Percentiles rank a stretch among this genome's conserved stretches.
Evolutionary conservation across 1,139 yeast species (phyloP).

Genomic region (Debaryomycetaceae sp.): DNA sequence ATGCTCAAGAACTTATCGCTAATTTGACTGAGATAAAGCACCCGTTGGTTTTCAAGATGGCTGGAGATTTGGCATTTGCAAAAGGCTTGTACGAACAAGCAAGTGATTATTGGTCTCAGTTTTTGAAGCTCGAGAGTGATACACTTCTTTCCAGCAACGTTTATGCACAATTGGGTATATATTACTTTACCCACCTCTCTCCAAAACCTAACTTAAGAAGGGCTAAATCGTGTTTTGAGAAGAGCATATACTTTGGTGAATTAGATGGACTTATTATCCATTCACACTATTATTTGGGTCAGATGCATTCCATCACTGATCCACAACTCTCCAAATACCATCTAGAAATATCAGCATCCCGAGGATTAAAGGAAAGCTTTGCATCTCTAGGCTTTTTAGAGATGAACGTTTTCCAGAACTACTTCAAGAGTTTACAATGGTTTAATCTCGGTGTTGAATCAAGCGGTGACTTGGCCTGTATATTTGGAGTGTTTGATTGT

Average conservation of each 20-base stretch:
- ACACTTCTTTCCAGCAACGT: conserved; percentile 71
- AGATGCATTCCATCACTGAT: conserved; percentile 54
- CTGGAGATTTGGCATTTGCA: conserved; percentile 67
- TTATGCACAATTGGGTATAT: conserved; percentile 63
- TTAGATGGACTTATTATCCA: conserved; percentile 53
- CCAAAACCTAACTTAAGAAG: conserved; percentile 46
- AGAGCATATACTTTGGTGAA: conserved; percentile 58
- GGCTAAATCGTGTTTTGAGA: conserved; percentile 59
- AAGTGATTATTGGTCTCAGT: conserved; percentile 55
- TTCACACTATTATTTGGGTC: conserved; percentile 77
- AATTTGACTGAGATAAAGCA: conserved; percentile 60
- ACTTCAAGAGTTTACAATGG: conserved; percentile 69
- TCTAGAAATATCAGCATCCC: conserved; percentile 70
- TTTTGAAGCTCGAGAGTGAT: conserved; percentile 51
- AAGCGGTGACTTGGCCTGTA: conserved; percentile 53
- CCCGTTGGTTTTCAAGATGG: conserved; percentile 67
- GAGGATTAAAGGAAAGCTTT: conserved; percentile 75
- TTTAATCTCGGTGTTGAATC: conserved; percentile 75
- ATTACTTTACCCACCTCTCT: conserved; percentile 41
- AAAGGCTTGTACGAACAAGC: conserved; percentile 48
- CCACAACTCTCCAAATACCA: conserved; percentile 63
- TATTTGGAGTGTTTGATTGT: conserved; percentile 73
- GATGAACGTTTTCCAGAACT: conserved; percentile 58
- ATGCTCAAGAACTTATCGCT: conserved; percentile 62
- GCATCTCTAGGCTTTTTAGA: conserved; percentile 76